Evolutionary conservation across 805 yeast genomes (phyloP).

Genomic region (Suhomyces sp.): DNA sequence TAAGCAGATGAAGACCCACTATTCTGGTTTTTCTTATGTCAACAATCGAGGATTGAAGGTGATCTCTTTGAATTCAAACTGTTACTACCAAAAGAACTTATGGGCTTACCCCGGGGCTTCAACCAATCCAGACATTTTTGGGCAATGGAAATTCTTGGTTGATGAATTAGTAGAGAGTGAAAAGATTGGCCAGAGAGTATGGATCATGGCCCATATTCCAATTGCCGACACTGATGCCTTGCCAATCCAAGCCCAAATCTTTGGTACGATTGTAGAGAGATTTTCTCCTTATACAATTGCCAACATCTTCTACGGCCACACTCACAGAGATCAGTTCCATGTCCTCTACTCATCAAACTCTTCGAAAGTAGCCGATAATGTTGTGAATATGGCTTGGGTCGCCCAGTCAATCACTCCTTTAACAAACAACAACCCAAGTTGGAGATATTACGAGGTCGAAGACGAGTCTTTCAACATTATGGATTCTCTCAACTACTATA

Average conservation of each 20-base stretch:
- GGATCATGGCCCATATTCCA: slow-evolving; percentile 73
- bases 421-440: slow-evolving; percentile 59
- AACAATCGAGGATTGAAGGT: slow-evolving; percentile 58
- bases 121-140: slow-evolving; percentile 57
- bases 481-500: slow-evolving; percentile 58
- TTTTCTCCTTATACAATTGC: slow-evolving; percentile 69
- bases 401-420: slow-evolving; percentile 66
- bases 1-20: slow-evolving; percentile 41
- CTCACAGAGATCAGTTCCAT: slow-evolving; percentile 67
- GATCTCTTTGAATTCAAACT: slow-evolving; percentile 63
- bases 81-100: slow-evolving; percentile 61
- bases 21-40: slow-evolving; percentile 58
- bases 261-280: slow-evolving; percentile 58
- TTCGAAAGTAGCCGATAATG: slow-evolving; percentile 32
- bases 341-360: slow-evolving; percentile 49
- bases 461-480: slow-evolving; percentile 55
- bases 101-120: slow-evolving; percentile 52
- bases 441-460: slow-evolving; percentile 72
- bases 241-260: slow-evolving; percentile 58
- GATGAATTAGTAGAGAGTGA: slow-evolving; percentile 64
- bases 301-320: slow-evolving; percentile 67
- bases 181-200: slow-evolving; percentile 56
- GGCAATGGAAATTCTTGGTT: slow-evolving; percentile 58
- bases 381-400: slow-evolving; percentile 59
- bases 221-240: slow-evolving; percentile 51